phyloP scores from a whole-genome alignment of 164 flowering plant species.

The Euptelea pleiosperma region DNA sequence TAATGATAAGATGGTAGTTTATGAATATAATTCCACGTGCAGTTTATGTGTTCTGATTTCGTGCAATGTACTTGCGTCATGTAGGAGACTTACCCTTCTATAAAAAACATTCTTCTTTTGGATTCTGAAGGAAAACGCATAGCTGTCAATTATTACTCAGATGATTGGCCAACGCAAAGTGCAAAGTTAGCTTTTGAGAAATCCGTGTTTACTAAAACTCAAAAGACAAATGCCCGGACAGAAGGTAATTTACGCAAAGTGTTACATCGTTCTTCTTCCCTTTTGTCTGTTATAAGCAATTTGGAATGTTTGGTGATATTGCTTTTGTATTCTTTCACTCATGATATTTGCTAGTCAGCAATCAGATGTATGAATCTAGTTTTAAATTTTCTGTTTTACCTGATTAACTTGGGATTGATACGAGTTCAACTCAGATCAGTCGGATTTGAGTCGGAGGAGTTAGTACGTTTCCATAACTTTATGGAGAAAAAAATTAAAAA shows the following conservation, averaged over 20 bases:
- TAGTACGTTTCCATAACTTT: no score
- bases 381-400: background rate
- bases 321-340: background rate
- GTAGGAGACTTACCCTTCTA: slow-evolving; percentile 47
- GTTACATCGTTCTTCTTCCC: background rate
- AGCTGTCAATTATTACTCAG: slow-evolving; percentile 55
- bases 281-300: background rate
- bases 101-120: slow-evolving; percentile 59
- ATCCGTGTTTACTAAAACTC: slow-evolving; percentile 46
- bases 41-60: no score
- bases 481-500: no score
- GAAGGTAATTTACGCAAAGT: slow-evolving; percentile 31
- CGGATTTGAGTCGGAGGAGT: no score
- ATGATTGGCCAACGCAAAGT: slow-evolving; percentile 56
- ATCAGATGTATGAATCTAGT: background rate
- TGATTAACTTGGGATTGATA: no score
- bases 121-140: slow-evolving; percentile 69
- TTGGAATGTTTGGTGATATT: background rate
- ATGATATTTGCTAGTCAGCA: background rate
- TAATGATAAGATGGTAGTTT: no score
- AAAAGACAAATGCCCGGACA: slow-evolving; percentile 50
- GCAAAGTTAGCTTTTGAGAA: slow-evolving; percentile 53
- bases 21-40: no score
- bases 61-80: no score
- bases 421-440: no score